Conservation (phyloP, 176 grass and related monocot species). For the Hordeum vulgare region DNA sequence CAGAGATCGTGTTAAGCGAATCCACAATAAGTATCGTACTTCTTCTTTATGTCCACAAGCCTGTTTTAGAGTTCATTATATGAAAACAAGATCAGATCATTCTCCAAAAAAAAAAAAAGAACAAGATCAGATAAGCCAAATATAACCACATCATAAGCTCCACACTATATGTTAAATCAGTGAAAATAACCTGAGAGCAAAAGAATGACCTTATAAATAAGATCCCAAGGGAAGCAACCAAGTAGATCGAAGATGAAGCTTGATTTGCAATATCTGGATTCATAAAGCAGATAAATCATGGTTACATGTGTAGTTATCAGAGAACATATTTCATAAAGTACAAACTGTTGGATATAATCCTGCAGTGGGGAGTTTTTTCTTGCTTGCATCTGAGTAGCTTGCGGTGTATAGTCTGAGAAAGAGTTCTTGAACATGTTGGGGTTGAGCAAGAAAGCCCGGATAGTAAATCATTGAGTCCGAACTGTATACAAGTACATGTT, state of each 20-base stretch:
- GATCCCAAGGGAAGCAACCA: slow-evolving; percentile 84
- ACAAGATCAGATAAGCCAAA: background rate
- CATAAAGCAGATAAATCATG: background rate
- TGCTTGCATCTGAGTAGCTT: background rate
- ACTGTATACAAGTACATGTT: background rate
- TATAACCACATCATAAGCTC: background rate
- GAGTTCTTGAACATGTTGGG: background rate
- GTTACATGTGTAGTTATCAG: background rate
- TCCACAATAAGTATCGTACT: slow-evolving; percentile 89
- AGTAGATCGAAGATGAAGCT: slow-evolving; percentile 72
- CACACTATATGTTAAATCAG: background rate
- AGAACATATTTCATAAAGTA: background rate
- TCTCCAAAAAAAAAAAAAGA: background rate
- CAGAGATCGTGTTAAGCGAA: slow-evolving; percentile 57
- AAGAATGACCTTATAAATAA: slow-evolving; percentile 69
- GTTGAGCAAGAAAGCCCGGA: background rate
- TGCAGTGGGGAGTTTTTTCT: background rate
- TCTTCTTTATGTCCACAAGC: slow-evolving; percentile 68
- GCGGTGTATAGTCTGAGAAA: background rate
- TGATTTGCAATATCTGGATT: slow-evolving; percentile 72
- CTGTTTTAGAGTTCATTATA: slow-evolving; percentile 27
- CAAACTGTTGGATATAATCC: background rate
- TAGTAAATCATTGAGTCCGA: background rate
- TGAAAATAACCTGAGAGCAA: background rate
- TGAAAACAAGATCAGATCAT: background rate